Evolutionary conservation across 2,329 filamentous ascomycete species (phyloP), one percentile per base, ranked within the genome.

Genomic region (Mycocentrospora acerina): DNA sequence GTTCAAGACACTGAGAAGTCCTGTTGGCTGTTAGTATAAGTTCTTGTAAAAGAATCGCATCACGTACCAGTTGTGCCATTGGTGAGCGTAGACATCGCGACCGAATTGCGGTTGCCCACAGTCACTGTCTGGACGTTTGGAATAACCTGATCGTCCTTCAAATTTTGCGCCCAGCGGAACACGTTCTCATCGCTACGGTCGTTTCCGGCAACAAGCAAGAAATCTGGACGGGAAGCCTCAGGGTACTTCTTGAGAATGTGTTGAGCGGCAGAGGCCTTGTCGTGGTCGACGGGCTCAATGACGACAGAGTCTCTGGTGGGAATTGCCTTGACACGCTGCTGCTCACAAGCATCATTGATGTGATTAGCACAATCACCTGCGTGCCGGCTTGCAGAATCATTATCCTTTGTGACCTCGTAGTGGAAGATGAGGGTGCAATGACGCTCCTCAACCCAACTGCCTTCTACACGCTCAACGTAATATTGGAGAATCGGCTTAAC

Each of bases 181-280:
- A 95, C 86, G 54, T 88, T 86, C 62, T 97, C 91, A 51, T 97
- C 93, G 54, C 96, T 91, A 22, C 91, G 83, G 28, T 90, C 89
- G 59, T 96, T 90, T 25, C 91, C 91, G 24, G 90, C 81, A 6
- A 95, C 87, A 71, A 96, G 82, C 40, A 97, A 69, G 66, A 96
- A 97, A 62, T 96, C 89, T 1, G 89, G 38, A 15, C 55, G 55
- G 8, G 48, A 42, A 1, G 48, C 24, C 22, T 54, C 45, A 10
- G 40, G 37, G 14, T 71, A 59, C 24, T 59, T 59, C 37, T 81
- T 77, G 64, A 88, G 86, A 31, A 95, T 84, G 51, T 82, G 78
- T 55, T 82, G 78, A 0, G 89, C 86, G 0, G 91, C 91, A 0
- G 86, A 90, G 27, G 82, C 82, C 72, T 97, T 97, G 61, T 88